Evolutionary conservation across 331 rosid species (phyloP).

Genomic region (Rhamnella rubrinervis): DNA sequence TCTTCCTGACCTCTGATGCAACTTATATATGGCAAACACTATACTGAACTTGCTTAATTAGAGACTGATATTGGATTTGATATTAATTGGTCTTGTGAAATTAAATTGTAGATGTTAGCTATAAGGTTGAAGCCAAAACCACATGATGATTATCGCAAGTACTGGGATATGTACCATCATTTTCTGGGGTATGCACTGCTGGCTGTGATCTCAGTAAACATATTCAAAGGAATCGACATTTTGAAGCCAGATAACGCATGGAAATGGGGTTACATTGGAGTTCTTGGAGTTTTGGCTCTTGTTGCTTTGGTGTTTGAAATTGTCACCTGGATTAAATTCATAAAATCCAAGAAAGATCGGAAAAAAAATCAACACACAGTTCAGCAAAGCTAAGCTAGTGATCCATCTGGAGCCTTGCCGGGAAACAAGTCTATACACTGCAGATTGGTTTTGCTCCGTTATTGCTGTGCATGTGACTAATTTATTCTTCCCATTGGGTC

Average conservation of each 20-base stretch:
- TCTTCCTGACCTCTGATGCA: neutral
- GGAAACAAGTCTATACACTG: neutral
- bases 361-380: too few species aligned
- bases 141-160: conserved; percentile 50
- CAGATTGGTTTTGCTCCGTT: neutral
- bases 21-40: neutral
- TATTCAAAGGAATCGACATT: conserved; percentile 69
- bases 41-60: neutral
- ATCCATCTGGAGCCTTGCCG: neutral
- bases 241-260: conserved; percentile 45
- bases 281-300: conserved; percentile 39
- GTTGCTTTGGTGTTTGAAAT: conserved; percentile 41
- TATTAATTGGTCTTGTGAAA: neutral
- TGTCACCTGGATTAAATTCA: conserved; percentile 48
- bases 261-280: conserved; percentile 55
- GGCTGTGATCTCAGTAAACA: conserved; percentile 47
- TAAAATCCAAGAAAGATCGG: neutral
- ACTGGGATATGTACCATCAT: conserved; percentile 94
- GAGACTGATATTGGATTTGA: neutral
- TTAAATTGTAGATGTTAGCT: conserved; percentile 56
- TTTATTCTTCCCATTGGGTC: neutral
- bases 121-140: conserved; percentile 42
- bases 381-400: too few species aligned
- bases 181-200: conserved; percentile 76
- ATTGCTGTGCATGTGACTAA: neutral